Conservation (phyloP, 805 yeast genomes). For the Tetrapisispora nanseiensis region DNA sequence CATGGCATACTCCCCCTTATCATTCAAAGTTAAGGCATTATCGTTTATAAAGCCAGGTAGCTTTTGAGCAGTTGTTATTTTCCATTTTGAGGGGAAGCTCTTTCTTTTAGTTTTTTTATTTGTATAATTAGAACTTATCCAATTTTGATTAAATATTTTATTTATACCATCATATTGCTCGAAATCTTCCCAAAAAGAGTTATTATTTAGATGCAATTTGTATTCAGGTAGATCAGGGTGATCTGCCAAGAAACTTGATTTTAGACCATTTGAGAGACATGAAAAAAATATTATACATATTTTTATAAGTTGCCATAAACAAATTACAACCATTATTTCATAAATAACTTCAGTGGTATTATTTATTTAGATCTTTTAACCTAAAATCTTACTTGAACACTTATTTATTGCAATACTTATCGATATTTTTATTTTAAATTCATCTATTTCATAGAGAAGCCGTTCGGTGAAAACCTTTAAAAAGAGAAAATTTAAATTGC, state of each 20-base stretch:
- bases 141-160: slow-evolving; percentile 20
- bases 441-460: too few relatives aligned
- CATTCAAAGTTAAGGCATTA: slow-evolving; percentile 63
- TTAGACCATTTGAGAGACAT: neutral
- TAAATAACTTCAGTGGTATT: too few relatives aligned
- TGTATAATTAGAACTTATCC: slow-evolving; percentile 37
- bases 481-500: too few relatives aligned
- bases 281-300: neutral
- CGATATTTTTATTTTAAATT: too few relatives aligned
- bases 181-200: slow-evolving; percentile 61
- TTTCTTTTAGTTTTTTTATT: slow-evolving; percentile 30
- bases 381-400: too few relatives aligned
- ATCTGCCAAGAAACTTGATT: neutral
- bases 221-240: slow-evolving; percentile 2
- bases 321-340: too few relatives aligned
- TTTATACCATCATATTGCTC: slow-evolving; percentile 28
- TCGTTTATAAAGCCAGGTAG: slow-evolving; percentile 34
- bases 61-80: neutral
- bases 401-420: too few relatives aligned
- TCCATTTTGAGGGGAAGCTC: slow-evolving; percentile 1
- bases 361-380: too few relatives aligned
- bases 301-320: neutral
- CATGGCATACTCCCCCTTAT: slow-evolving; percentile 74
- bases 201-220: slow-evolving; percentile 6
- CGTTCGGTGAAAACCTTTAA: too few relatives aligned